Base-by-base conservation (phyloP, 2,329 filamentous ascomycete species). In the Epichloe sp. region DNA sequence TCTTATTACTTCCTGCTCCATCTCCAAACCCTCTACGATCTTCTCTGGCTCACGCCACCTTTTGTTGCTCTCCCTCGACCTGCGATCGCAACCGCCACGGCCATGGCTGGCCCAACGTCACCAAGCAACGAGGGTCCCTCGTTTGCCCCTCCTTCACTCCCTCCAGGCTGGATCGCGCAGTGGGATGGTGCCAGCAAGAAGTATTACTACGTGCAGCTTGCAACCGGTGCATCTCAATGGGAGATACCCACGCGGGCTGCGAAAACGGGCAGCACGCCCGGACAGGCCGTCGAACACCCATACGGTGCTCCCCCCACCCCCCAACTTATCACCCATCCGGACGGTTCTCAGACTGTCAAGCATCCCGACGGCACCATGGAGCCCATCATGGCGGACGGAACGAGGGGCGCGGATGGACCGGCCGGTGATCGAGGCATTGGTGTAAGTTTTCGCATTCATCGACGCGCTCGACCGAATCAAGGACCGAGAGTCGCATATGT, bases 171-270 rank as follows among this genome's bases (percentile, higher is more conserved):
- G 81, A 84, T 83, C 60, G 79, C 80, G 53, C 81, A 85, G 68
- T 85, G 81, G 81, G 81, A 85, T 62, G 77, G 75, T 55, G 63
- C 72, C 52, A 79, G 74, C 64, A 77, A 72, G 64, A 83, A 83
- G 64, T 85, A 84, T 64, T 85, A 85, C 65, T 85, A 79, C 63
- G 83, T 87, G 48, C 82, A 86, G 65, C 77, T 87, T 50, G 82
- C 80, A 49, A 86, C 83, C 7, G 83, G 83, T 46, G 73, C 79
- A 38, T 85, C 83, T 55, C 83, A 86, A 66, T 87, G 84, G 83
- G 83, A 86, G n/a, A 75, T 77, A 35, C 83, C 83, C 35, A 86
- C 79, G 14, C 72, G 79, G 53, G 74, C 82, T 47, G 82, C 78
- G 7, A 80, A 78, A 44, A 75, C 77, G 21, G 79, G 80, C 55